These are phyloP conservation scores for Penicillium sp. DNA, from an alignment of 2,329 filamentous ascomycete genomes.

Conservation along the genomic window DNA sequence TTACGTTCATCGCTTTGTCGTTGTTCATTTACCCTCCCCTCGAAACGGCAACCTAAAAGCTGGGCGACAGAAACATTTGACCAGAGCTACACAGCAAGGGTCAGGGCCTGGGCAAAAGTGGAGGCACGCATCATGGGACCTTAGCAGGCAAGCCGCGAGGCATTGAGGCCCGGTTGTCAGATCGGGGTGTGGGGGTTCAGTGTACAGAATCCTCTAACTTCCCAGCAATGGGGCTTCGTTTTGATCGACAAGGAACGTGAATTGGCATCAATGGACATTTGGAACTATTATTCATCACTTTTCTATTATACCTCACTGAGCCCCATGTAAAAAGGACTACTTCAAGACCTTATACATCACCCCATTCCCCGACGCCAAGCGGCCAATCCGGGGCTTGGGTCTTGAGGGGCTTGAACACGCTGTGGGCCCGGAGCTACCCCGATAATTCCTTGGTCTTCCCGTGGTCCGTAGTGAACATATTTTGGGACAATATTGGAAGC, in stretches of 20 bases:
- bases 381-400: too few relatives aligned
- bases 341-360: too few relatives aligned
- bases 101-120: neutral
- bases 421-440: neutral
- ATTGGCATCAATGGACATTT: too few relatives aligned
- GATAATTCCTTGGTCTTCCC: neutral
- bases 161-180: too few relatives aligned
- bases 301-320: too few relatives aligned
- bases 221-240: neutral
- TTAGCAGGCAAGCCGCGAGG: constrained; percentile 13
- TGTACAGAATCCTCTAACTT: neutral
- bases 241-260: too few relatives aligned
- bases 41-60: too few relatives aligned
- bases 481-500: neutral
- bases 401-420: too few relatives aligned
- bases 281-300: too few relatives aligned
- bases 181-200: constrained; percentile 12
- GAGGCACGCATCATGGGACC: constrained; percentile 28
- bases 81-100: neutral
- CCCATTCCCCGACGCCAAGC: too few relatives aligned
- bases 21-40: neutral
- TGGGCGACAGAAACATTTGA: too few relatives aligned
- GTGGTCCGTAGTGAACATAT: neutral
- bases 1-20: constrained; percentile 1
- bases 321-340: too few relatives aligned